Conservation (phyloP, 169 alveolate genomes). For the Plasmodium inui region DNA sequence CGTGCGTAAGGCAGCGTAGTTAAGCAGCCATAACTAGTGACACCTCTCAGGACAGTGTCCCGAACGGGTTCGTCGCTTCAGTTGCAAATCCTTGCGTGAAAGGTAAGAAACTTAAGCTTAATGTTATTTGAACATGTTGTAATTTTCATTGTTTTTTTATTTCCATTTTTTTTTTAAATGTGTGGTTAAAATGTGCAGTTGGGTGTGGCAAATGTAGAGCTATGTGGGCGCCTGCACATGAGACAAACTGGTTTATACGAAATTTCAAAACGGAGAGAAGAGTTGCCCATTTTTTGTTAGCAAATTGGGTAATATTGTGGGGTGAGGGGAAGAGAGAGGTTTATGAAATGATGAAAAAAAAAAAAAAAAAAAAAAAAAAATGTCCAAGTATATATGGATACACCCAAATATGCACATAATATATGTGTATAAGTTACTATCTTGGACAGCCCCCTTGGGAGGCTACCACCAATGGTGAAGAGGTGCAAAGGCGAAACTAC, state of each 20-base stretch:
- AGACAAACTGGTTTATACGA: slow-evolving; percentile 1
- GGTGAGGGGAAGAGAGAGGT: not conserved
- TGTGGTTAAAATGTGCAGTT: not conserved
- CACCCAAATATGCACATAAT: not conserved
- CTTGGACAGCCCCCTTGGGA: not conserved
- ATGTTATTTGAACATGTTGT: not conserved
- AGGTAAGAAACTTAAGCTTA: not conserved
- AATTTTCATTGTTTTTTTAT: not conserved
- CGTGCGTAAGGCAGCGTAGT: not conserved
- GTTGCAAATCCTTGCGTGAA: not conserved
- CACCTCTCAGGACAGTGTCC: not conserved
- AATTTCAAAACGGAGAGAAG: not conserved
- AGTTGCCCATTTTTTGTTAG: not conserved
- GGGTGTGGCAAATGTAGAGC: not conserved
- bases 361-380: not conserved
- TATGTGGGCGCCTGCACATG: slow-evolving; percentile 1
- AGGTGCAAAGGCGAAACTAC: not conserved
- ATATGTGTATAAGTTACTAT: not conserved
- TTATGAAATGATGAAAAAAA: not conserved
- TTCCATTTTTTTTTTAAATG: not conserved
- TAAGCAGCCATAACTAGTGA: not conserved
- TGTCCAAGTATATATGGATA: not conserved
- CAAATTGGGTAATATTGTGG: not conserved
- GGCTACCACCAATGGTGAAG: not conserved
- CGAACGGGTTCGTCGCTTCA: not conserved